phyloP scores from a whole-genome alignment of 768 basidiomycete genomes.

The Serpula lacrymans region DNA sequence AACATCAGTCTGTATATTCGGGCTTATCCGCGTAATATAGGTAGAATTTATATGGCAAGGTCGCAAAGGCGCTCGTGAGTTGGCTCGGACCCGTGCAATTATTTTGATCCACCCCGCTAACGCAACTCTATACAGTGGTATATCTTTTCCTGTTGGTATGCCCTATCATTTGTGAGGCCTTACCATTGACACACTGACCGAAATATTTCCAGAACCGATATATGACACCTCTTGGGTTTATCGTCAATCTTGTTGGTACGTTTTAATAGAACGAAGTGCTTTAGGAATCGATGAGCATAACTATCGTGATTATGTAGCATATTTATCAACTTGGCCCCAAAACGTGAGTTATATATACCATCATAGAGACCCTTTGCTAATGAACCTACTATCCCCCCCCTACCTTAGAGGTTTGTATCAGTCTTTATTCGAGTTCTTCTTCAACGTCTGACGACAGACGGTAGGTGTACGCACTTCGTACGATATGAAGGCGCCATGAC shows the following conservation, averaged over 20 bases:
- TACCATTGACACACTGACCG: no score
- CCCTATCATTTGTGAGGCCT: no score
- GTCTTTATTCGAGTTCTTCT: no score
- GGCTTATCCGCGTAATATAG: conserved; percentile 14
- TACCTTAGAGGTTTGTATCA: no score
- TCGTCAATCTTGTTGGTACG: conserved; percentile 47
- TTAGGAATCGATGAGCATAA: no score
- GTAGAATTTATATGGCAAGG: conserved; percentile 36
- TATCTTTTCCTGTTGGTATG: conserved; percentile 38
- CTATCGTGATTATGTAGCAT: no score
- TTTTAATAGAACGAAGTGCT: no score
- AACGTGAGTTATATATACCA: not conserved
- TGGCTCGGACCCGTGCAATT: not conserved
- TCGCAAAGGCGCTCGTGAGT: conserved; percentile 31
- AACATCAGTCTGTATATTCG: no score
- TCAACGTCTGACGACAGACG: no score
- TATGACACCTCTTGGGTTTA: conserved; percentile 60
- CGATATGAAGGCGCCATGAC: conserved; percentile 49
- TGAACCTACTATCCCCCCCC: no score
- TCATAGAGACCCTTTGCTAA: not conserved
- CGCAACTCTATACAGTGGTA: conserved; percentile 17
- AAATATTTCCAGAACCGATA: conserved; percentile 60
- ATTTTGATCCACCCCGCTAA: not conserved
- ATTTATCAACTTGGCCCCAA: not conserved
- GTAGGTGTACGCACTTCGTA: conserved; percentile 44